Base-by-base conservation (phyloP, 2,329 filamentous ascomycete species). In the Fusarium veterinarium region DNA sequence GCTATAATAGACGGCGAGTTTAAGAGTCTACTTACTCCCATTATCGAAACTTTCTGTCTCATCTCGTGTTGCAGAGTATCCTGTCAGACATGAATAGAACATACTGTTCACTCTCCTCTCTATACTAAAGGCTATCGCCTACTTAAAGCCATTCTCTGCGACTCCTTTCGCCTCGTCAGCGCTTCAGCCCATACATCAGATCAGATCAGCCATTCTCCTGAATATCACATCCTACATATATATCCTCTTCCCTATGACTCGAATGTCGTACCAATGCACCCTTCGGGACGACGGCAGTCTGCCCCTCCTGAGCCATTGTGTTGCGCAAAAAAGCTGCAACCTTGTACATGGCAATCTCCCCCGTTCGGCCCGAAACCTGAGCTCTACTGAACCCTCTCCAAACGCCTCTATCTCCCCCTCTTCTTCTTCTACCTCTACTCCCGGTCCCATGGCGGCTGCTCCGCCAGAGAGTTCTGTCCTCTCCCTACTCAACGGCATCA, bases 181-280 rank as follows among this genome's bases (percentile, higher is more conserved):
- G 41, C 48, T 41, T 58, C 23, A 48, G 11, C 41, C 19, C 31
- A 23, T 20, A 35, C 31, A 51, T 17, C 48, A 51, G n/a, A 51
- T 33, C 48, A 37, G 25, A 67, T 23, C 62, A 62, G 62, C 46
- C 58, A 41, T 46, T 49, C 41, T 55, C 17, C 38, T 60, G 46
- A 45, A 46, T 57, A 60, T 63, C 52, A 46, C 49, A 40, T 53
- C 45, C 40, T 48, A 42, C 63, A 46, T 68, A 68, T 67, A 67
- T 56, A 63, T 31, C 41, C 61, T 20, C 59, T 51, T 58, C 46
- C 55, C 45, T 62, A 78, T 78, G 76, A 74, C 75, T 74, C 67
- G 69, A 56, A 64, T 64, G 75, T 78, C 73, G 73, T 77, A 78
- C 76, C 76, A 76, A 75, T 75, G 75, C 63, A 76, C 75, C 46